Evolutionary conservation across 1,284 basidiomycete genomes (phyloP).

Genomic region (Moesziomyces aphidis): DNA sequence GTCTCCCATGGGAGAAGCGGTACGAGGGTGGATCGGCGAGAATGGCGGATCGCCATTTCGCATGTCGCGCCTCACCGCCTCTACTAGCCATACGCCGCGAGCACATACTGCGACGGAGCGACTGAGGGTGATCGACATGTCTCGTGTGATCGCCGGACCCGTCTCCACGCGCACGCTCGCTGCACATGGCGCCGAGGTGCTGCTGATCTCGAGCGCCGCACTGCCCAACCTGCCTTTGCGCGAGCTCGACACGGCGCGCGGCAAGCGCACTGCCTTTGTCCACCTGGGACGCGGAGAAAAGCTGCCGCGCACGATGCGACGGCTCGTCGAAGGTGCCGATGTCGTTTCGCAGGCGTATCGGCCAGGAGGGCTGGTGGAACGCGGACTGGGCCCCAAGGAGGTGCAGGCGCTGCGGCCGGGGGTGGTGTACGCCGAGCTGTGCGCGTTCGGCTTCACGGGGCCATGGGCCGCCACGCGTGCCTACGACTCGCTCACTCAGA

Average conservation of each 20-base stretch:
- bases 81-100: neutral
- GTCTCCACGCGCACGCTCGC: slow-evolving; percentile 9
- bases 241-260: slow-evolving; percentile 76
- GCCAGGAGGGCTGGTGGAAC: slow-evolving; percentile 8
- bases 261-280: slow-evolving; percentile 76
- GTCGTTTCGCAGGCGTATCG: slow-evolving; percentile 78
- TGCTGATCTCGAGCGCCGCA: slow-evolving; percentile 74
- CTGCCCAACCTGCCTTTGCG: slow-evolving; percentile 73
- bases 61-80: slow-evolving; percentile 1
- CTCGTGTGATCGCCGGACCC: slow-evolving; percentile 28
- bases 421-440: slow-evolving; percentile 74
- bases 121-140: slow-evolving; percentile 35
- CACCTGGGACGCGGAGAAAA: slow-evolving; percentile 69
- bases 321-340: slow-evolving; percentile 71
- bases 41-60: slow-evolving; percentile 13
- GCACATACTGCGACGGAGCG: neutral
- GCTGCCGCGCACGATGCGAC: slow-evolving; percentile 62
- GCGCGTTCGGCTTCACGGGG: slow-evolving; percentile 75
- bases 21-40: slow-evolving; percentile 19
- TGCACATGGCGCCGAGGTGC: slow-evolving; percentile 76
- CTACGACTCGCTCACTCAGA: slow-evolving; percentile 78
- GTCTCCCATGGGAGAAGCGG: slow-evolving; percentile 20
- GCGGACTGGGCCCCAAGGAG: slow-evolving; percentile 13
- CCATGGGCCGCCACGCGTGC: slow-evolving; percentile 74
- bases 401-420: slow-evolving; percentile 70